Evolutionary conservation across 768 basidiomycete genomes (phyloP).

Genomic region (Cystofilobasidium capitatum): DNA sequence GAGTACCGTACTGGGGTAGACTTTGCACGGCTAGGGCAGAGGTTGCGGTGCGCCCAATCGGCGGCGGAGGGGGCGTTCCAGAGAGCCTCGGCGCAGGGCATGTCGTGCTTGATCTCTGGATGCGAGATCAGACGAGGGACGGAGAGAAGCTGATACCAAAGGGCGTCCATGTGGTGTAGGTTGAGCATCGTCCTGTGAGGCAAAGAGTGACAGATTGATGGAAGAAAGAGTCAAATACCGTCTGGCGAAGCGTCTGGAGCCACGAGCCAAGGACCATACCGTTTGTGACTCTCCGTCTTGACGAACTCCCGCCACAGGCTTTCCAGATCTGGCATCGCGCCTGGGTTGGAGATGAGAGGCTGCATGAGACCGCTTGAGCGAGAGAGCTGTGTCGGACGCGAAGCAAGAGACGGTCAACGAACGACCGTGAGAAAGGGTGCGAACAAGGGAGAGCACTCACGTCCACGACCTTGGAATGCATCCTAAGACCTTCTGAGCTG

Average conservation of each 20-base stretch:
- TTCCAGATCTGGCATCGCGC: conserved; percentile 25
- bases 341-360: conserved; percentile 27
- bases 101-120: conserved; percentile 34
- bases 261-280: conserved; percentile 47
- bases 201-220: neutral
- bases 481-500: conserved; percentile 26
- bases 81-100: conserved; percentile 28
- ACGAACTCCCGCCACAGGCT: conserved; percentile 30
- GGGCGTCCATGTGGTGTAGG: conserved; percentile 30
- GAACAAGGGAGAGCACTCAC: conserved; percentile 24
- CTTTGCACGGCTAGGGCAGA: neutral
- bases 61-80: conserved; percentile 24
- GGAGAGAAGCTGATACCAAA: conserved; percentile 32
- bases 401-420: neutral
- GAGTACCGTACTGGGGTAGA: conserved; percentile 25
- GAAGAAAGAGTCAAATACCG: neutral
- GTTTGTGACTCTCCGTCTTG: conserved; percentile 47
- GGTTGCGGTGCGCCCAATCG: conserved; percentile 30
- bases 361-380: conserved; percentile 31
- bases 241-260: too few species aligned
- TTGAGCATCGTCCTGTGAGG: conserved; percentile 28
- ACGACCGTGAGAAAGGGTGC: neutral
- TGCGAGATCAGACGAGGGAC: conserved; percentile 32
- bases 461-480: conserved; percentile 28
- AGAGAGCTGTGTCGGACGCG: conserved; percentile 21